Base-by-base conservation (phyloP, 2,329 filamentous ascomycete species). In the Alternaria dauci region DNA sequence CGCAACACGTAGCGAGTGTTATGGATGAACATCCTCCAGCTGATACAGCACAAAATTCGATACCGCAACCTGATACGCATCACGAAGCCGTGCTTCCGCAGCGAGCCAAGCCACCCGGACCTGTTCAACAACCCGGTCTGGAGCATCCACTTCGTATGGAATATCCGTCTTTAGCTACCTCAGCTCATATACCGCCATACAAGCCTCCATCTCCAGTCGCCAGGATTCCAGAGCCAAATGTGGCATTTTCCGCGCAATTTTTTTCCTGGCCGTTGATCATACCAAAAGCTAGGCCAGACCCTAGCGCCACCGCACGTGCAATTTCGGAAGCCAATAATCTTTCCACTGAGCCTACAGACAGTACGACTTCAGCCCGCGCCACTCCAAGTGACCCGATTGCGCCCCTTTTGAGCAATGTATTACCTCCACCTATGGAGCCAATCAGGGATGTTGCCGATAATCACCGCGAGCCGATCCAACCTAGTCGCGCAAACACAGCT, bases 391-490 rank as follows among this genome's bases (percentile, higher is more conserved):
- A 41, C 12, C 47, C 41, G n/a, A 48, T 14, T 50, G 14, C 26
- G 41, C 44, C 48, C 16, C 20, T 5, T n/a, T 20, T 28, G 36
- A 44, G 25, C 48, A 28, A 52, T 44, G 18, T 38, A 12, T 53
- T 47, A 36, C 34, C 41, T 25, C 36, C 20, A 47, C 44, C 41
- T 18, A 26, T 39, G n/a, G 41, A 46, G 53, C 47, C 53, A 59
- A 59, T 63, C 59, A 44, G 63, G 42, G 28, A 26, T 52, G 41
- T 48, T 34, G 47, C 65, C 52, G 65, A 55, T 12, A 12, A 20
- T 14, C 38, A 60, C 26, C 50, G 48, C 30, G 65, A 62, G 62
- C 63, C 51, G 63, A 48, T 56, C 65, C 53, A 52, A 26, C 8
- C 20, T 7, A 42, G 26, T 55, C 62, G 52, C 62, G 50, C 54